phyloP scores from a whole-genome alignment of 805 yeast species.

The Clavispora vitiphila region DNA sequence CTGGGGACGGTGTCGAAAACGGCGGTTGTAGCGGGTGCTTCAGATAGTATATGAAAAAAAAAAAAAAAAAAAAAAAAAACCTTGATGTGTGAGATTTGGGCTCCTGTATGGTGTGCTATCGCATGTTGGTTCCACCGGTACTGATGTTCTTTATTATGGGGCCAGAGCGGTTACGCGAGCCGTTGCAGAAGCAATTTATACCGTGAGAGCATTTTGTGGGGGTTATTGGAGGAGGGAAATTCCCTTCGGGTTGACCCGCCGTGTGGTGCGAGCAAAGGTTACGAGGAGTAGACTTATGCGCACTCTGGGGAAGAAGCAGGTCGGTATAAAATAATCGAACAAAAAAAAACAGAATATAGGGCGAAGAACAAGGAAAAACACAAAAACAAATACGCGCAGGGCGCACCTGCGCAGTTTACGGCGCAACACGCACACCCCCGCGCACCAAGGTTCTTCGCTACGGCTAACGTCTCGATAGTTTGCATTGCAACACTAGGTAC shows the following conservation, averaged over 20 bases:
- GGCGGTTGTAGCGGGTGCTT: neutral
- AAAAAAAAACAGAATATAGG: slow-evolving; percentile 4
- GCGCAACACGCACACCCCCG: no score
- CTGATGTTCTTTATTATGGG: no score
- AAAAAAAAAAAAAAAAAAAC: slow-evolving; percentile 1
- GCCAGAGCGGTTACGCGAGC: no score
- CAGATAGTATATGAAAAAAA: neutral
- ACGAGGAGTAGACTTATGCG: neutral
- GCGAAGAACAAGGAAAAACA: neutral
- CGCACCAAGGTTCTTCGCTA: no score
- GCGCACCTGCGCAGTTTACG: neutral
- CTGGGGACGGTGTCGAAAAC: neutral
- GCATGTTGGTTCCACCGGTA: neutral
- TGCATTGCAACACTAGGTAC: neutral
- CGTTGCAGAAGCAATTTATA: no score
- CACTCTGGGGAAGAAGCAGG: neutral
- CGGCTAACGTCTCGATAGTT: neutral
- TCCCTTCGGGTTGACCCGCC: no score
- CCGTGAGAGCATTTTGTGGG: no score
- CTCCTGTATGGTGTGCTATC: neutral
- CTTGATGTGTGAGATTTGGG: neutral
- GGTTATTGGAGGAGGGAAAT: no score
- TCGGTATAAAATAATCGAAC: neutral
- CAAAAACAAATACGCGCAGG: neutral
- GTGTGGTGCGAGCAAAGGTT: neutral